Base-by-base conservation (phyloP, 352 stramenopile species). In the Globisporangium radiosum region DNA sequence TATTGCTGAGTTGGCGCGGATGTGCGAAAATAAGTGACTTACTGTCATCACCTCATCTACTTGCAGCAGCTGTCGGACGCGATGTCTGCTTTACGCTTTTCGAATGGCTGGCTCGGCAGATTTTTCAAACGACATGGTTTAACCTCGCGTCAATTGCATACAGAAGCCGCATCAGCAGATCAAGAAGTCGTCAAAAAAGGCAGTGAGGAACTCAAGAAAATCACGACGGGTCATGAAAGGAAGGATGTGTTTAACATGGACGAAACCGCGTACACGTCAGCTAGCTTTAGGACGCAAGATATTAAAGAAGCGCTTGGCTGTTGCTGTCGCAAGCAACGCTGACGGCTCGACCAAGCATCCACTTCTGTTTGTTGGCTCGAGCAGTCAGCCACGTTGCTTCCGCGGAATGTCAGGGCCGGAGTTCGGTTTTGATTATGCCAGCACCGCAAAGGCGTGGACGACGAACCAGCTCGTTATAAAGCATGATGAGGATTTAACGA, bases 361-460 rank as follows among this genome's bases (percentile, higher is more conserved):
- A 14, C 38, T 57, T 1, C 52, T 57, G 7, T 57, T 57, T 47
- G 42, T 57, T 10, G 52, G 52, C 14, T 36, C 52, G n/a, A 42
- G 5, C 25, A 6, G 37, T 14, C 39, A 47, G 38, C 52, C 52
- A 10, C 52, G 47, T 13, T 17, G 43, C 43, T 51, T 51, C 5
- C 40, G 17, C 17, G 17, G 17, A 19, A 19, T 19, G 17, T 19
- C 17, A 19, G 17, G 17, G 17, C 0, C 17, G 17, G 17, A 19
- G 17, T 19, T 19, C 17, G 17, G 17, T 19, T 19, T 19, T 19
- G 17, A 19, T 19, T 19, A 19, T 19, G 17, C 17, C 17, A 19
- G 17, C 17, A 19, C 17, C 17, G 17, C 17, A 19, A 19, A 19
- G 17, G 17, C 17, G 17, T 19, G 17, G 17, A 19, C 17, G 17